phyloP scores from a whole-genome alignment of 2,329 filamentous ascomycete genomes.

The Truncatella angustata region DNA sequence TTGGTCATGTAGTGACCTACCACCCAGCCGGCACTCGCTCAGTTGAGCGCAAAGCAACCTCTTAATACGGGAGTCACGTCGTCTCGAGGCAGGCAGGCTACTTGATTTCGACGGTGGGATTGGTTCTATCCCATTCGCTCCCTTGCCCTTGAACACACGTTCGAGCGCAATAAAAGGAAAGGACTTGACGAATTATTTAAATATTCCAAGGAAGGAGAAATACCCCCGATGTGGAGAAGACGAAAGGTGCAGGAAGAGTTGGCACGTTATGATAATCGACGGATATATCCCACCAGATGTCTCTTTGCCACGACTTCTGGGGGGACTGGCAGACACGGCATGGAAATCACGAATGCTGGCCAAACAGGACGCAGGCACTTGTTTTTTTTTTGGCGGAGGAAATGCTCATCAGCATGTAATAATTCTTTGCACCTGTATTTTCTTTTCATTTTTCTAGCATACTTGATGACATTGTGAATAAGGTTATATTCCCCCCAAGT shows the following conservation, averaged over 20 bases:
- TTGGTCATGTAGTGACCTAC: conserved; percentile 72
- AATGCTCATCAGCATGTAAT: conserved; percentile 46
- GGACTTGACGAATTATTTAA: conserved; percentile 11
- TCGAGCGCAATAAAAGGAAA: conserved; percentile 16
- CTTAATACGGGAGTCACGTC: conserved; percentile 17
- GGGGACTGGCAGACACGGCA: conserved; percentile 15
- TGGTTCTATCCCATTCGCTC: conserved; percentile 13
- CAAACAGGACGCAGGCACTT: no score
- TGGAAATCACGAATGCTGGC: no score
- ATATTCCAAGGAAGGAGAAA: conserved; percentile 20
- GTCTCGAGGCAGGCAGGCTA: conserved; percentile 22
- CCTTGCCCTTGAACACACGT: conserved; percentile 11
- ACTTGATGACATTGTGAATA: conserved; percentile 16
- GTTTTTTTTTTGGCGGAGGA: conserved; percentile 8
- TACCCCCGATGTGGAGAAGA: conserved; percentile 14
- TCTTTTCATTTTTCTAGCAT: conserved; percentile 28
- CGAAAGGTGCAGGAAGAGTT: conserved; percentile 8
- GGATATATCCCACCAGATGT: conserved; percentile 20
- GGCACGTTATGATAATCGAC: conserved; percentile 29
- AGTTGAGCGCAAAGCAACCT: conserved; percentile 11
- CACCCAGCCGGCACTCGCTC: neutral
- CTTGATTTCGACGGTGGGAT: conserved; percentile 20
- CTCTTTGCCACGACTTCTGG: conserved; percentile 12
- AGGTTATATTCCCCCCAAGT: neutral
- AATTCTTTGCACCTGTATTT: conserved; percentile 40